Evolutionary conservation across 1,139 yeast species (phyloP), one percentile per base, ranked within the genome.

Genomic region (Scheffersomyces stambukii): DNA sequence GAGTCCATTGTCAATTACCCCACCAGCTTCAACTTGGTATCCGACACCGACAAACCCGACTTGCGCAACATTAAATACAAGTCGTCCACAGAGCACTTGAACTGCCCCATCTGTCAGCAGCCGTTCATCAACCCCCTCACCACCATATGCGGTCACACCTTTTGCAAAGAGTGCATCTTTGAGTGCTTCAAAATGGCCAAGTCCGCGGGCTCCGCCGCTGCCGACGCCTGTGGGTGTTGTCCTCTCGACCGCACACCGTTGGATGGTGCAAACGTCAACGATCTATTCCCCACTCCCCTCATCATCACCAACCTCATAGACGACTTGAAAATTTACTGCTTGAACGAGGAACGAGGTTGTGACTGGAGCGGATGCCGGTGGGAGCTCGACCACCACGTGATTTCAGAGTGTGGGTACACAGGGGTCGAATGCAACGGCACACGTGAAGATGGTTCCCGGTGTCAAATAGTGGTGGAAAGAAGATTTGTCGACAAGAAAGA

Each of bases 161-260:
- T 73, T 42, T 76, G 81, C 45, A 59, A 57, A 35, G 67, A 57
- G 18, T 76, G 81, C 40, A 60, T 75, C 9, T 46, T 48, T 31
- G 78, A 72, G 43, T 66, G 74, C 35, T 52, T 73, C 22, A 65
- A 58, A 30, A 52, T 60, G 60, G 36, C 51, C 5, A 40, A 37
- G 23, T 8, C 9, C 3, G 19, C 9, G 19, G 10, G 20, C 13
- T 25, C 24, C 24, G 24, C 17, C 5, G 38, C 36, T 9, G 28
- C 42, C 14, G 44, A 44, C 9, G 25, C 35, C 3, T 37, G 53
- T 5, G 67, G 71, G 19, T 57, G 61, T 27, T 80, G 88, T 48
- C 86, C 88, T 0, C 58, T 80, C 17, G 88, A 80, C 53, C 55
- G 88, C 28, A 74, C 74, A 2, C 68, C 71, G 2, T 41, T 77